Evolutionary conservation across 2,329 filamentous ascomycete species (phyloP), one percentile per base, ranked within the genome.

Genomic region (Nakataea oryzae): DNA sequence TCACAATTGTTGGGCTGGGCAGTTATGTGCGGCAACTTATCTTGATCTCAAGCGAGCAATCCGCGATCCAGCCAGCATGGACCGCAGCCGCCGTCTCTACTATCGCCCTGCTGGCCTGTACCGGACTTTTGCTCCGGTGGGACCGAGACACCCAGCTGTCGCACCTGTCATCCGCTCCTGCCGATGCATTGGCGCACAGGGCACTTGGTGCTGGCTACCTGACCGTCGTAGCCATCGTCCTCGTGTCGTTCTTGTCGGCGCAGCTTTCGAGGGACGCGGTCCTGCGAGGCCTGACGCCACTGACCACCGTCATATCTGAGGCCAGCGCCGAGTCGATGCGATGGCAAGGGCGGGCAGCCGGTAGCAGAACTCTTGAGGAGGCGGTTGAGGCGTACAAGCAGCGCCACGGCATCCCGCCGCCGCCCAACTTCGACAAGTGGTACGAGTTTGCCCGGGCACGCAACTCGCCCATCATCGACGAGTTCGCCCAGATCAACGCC

Each of bases 371-470:
- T 1, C 77, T 96, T 24, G 77, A 79, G 21, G 85, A 89, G 61
- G 92, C 92, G 56, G 87, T 96, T 27, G 74, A 77, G 54, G 91
- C 96, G 74, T 97, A 97, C 74, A 84, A 86, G 66, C 84, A 86
- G 64, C 86, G 93, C 68, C 95, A 97, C 75, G 84, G 85, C 57
- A 86, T 96, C 67, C 82, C 88, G 30, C 93, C 93, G 11, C 93
- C 93, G 9, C 89, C 89, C 3, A 80, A 89, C 67, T 97, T 97
- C 71, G 92, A 97, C 74, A 91, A 90, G 73, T 97, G 93, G 66
- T 66, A 62, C 62, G 63, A 64, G 34, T 67, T 63, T 30, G 66
- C 66, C 3, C 62, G 90, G 89, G 66, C 86, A 89, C 70, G 86
- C 64, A 78, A 80, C 3, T 85, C 88, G 0, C 78, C 84, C 63